A percentile compares a stretch with the other conserved stretches of the same genome.
Evolutionary conservation across 2,329 filamentous ascomycete species (phyloP).

Genomic region (Davidsoniella eucalypti): DNA sequence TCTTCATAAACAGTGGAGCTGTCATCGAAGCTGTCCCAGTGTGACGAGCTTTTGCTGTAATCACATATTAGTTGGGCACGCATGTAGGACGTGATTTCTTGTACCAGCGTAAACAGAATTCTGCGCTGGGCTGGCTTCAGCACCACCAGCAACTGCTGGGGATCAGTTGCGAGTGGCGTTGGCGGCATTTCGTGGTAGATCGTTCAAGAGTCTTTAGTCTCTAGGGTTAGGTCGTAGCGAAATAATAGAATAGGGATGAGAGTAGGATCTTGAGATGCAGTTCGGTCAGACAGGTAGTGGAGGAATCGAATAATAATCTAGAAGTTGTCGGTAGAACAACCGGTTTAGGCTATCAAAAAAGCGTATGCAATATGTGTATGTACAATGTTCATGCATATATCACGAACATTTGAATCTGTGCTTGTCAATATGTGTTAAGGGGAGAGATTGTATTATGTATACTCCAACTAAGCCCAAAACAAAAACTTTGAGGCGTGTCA

Average conservation of each 20-base stretch:
- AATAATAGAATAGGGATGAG: background rate
- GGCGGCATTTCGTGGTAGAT: background rate
- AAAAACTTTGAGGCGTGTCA: too few relatives aligned
- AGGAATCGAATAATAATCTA: too few relatives aligned
- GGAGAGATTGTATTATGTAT: too few relatives aligned
- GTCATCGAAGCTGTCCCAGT: slow-evolving; percentile 12
- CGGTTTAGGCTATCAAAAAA: background rate
- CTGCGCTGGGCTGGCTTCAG: slow-evolving; percentile 35
- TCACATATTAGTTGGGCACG: slow-evolving; percentile 30
- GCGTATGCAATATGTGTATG: too few relatives aligned
- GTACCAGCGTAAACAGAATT: slow-evolving; percentile 33
- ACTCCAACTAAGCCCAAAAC: too few relatives aligned
- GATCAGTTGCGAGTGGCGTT: slow-evolving; percentile 35
- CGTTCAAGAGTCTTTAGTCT: background rate
- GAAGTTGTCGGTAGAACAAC: background rate
- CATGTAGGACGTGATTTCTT: slow-evolving; percentile 38
- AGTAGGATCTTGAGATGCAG: too few relatives aligned
- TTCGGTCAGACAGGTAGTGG: too few relatives aligned
- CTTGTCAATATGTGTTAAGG: too few relatives aligned
- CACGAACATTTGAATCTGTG: too few relatives aligned
- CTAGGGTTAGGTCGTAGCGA: background rate
- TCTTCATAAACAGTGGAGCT: slow-evolving; percentile 8
- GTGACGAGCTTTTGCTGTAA: slow-evolving; percentile 16
- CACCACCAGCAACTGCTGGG: slow-evolving; percentile 37
- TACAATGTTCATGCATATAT: too few relatives aligned